Conservation (phyloP, 2,329 filamentous ascomycete genomes). For the Sporothrix curviconia region DNA sequence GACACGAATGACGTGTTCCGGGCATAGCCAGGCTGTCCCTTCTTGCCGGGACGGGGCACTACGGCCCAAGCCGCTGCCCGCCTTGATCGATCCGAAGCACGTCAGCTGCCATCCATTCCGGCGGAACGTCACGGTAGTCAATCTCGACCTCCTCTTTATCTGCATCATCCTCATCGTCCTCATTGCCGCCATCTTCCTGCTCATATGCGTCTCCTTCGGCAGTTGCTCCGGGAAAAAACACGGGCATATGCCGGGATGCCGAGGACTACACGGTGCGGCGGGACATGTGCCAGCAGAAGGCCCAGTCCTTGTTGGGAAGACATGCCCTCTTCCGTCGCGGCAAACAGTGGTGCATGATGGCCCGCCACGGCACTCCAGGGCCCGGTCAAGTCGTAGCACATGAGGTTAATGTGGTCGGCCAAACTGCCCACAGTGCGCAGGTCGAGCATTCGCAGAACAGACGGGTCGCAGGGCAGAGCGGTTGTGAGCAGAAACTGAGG, state of each 20-base stretch:
- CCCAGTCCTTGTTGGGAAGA: constrained; percentile 51
- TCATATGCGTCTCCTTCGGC: constrained; percentile 47
- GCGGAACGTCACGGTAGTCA: constrained; percentile 56
- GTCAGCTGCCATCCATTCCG: constrained; percentile 17
- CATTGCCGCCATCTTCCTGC: too few relatives aligned
- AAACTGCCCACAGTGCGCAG: constrained; percentile 42
- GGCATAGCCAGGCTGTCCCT: constrained; percentile 11
- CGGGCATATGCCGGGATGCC: constrained; percentile 59
- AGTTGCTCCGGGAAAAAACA: constrained; percentile 49
- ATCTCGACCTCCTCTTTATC: constrained; percentile 41
- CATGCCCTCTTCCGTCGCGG: constrained; percentile 30
- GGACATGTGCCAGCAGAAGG: constrained; percentile 48
- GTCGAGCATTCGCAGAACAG: constrained; percentile 55
- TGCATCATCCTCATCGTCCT: background rate
- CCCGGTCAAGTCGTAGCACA: constrained; percentile 63
- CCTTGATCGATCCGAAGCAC: constrained; percentile 16
- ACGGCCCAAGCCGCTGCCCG: constrained; percentile 52
- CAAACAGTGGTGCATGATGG: constrained; percentile 57
- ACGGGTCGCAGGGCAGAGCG: constrained; percentile 57
- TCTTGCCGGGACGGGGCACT: background rate
- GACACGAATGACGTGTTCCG: constrained; percentile 47
- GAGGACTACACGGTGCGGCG: constrained; percentile 51
- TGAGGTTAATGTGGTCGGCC: constrained; percentile 59
- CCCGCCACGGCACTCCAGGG: constrained; percentile 55
- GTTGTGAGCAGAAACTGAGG: constrained; percentile 49